Percentiles rank a stretch among this genome's conserved stretches.
Conservation (phyloP, 345 rosid genomes). For the Laguncularia racemosa region DNA sequence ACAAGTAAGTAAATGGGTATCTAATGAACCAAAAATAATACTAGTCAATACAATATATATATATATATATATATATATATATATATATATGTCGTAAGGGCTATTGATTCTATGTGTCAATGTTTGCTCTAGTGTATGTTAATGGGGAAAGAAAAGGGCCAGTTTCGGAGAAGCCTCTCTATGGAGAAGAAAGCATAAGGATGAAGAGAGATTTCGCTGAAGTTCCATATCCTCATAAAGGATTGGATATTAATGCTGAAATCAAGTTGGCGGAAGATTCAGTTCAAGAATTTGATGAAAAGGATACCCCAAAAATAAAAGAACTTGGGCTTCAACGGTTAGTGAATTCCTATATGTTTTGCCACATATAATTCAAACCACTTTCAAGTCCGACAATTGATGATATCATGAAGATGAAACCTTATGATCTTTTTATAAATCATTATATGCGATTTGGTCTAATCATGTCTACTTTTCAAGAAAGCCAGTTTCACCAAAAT, state of each 20-base stretch:
- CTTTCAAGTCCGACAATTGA: no score
- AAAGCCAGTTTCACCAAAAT: neutral
- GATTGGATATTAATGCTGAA: constrained; percentile 22
- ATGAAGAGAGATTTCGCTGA: neutral
- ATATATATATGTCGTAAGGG: neutral
- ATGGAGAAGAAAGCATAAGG: constrained; percentile 1
- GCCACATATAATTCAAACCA: neutral
- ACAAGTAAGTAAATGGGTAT: constrained; percentile 13
- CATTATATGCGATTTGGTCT: no score
- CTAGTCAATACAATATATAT: no score
- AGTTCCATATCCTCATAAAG: neutral
- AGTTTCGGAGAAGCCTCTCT: constrained; percentile 7
- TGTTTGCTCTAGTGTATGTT: constrained; percentile 3
- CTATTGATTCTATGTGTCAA: neutral
- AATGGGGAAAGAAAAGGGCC: constrained; percentile 5
- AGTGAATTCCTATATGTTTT: neutral
- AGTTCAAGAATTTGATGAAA: constrained; percentile 6
- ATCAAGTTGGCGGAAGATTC: constrained; percentile 23
- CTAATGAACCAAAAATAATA: no score
- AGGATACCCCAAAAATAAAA: constrained; percentile 20
- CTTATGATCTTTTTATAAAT: no score
- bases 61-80: no score
- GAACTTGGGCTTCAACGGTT: constrained; percentile 33
- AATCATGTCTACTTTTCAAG: neutral
- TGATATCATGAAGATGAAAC: no score